Evolutionary conservation across 2,329 filamentous ascomycete genomes (phyloP).

Genomic region (Cladosporium sp.): DNA sequence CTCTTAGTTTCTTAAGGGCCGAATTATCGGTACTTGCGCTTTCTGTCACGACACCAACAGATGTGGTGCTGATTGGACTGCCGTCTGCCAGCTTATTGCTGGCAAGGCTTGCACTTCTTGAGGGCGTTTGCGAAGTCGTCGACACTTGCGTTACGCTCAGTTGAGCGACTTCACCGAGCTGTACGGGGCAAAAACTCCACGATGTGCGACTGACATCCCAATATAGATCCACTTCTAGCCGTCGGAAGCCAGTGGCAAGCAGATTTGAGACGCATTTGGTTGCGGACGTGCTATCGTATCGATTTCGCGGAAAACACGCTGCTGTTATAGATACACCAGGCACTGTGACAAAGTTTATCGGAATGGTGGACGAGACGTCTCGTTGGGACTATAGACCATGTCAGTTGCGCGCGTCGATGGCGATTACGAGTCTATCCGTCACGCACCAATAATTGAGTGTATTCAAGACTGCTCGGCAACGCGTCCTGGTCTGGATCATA

Average conservation of each 20-base stretch:
- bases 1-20: not conserved
- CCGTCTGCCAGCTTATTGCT: constrained; percentile 5
- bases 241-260: constrained; percentile 55
- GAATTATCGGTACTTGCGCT: not conserved
- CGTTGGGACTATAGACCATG: constrained; percentile 50
- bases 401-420: not conserved
- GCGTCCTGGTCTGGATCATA: constrained; percentile 27
- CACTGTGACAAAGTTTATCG: constrained; percentile 58
- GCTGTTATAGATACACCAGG: constrained; percentile 54
- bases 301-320: constrained; percentile 54
- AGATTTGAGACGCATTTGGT: constrained; percentile 60
- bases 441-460: constrained; percentile 26
- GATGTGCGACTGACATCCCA: constrained; percentile 53
- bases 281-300: constrained; percentile 51
- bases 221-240: constrained; percentile 58
- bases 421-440: not conserved
- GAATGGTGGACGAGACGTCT: constrained; percentile 56
- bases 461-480: constrained; percentile 19
- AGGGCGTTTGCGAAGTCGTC: constrained; percentile 6
- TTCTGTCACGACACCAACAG: not conserved
- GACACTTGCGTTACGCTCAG: not conserved
- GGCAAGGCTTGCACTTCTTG: constrained; percentile 11
- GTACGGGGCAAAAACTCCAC: constrained; percentile 61
- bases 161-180: constrained; percentile 32
- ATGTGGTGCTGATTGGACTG: not conserved